Evolutionary conservation across 495 filamentous ascomycete genomes (phyloP).

Genomic region (Lindgomyces ingoldianus): DNA sequence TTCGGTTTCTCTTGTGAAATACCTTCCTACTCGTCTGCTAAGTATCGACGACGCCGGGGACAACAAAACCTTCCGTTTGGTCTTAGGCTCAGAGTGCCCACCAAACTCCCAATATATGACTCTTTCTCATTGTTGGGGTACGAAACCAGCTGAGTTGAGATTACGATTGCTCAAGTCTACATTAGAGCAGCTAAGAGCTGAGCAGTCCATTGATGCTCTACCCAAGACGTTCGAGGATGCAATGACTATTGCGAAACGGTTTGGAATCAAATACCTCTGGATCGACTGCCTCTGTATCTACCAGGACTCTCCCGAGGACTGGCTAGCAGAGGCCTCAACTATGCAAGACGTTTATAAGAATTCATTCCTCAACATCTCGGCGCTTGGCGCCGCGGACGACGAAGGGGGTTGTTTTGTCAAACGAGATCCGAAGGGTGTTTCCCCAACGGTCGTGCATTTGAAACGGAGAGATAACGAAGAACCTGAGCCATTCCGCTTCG

Average conservation of each 20-base stretch:
- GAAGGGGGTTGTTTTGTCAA: not conserved
- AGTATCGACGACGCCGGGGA: not conserved
- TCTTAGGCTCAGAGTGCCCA: not conserved
- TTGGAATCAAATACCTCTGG: not conserved
- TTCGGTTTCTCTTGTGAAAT: not conserved
- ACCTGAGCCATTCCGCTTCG: too few relatives aligned
- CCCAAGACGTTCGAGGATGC: slow-evolving; percentile 7
- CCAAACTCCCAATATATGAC: not conserved
- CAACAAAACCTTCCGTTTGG: not conserved
- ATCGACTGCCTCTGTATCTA: slow-evolving; percentile 6
- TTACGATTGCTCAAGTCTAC: not conserved
- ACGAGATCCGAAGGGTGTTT: not conserved
- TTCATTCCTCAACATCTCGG: not conserved
- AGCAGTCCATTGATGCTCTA: not conserved
- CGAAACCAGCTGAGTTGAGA: not conserved
- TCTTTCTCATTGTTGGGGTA: not conserved
- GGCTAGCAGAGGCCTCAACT: not conserved
- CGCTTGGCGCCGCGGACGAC: not conserved
- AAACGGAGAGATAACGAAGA: too few relatives aligned
- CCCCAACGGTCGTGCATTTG: too few relatives aligned
- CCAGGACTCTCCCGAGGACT: not conserved
- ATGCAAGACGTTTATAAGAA: slow-evolving; percentile 1
- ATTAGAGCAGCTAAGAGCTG: not conserved
- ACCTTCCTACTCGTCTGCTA: not conserved
- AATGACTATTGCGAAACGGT: not conserved